phyloP scores from a whole-genome alignment of 2,329 filamentous ascomycete genomes.

The Fusarium citri region DNA sequence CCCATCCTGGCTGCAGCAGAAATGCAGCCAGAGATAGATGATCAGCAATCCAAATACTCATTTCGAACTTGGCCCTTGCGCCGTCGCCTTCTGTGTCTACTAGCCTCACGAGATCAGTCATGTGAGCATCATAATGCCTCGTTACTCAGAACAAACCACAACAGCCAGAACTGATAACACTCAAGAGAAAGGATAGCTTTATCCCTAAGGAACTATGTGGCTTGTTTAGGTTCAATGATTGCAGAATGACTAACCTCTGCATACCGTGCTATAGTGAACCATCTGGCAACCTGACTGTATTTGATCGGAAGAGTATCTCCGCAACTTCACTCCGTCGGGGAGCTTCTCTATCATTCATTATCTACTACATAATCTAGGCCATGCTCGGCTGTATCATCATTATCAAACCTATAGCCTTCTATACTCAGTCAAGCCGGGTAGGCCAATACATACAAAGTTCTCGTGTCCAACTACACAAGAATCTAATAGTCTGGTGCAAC shows the following conservation, averaged over 20 bases:
- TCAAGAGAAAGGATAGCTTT: not conserved
- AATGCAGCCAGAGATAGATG: slow-evolving; percentile 24
- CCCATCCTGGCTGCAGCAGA: slow-evolving; percentile 11
- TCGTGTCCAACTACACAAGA: not conserved
- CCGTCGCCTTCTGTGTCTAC: not conserved
- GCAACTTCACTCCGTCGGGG: not conserved
- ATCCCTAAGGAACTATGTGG: not conserved
- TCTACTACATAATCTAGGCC: not conserved
- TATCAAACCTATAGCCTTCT: not conserved
- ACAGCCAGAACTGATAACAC: not conserved
- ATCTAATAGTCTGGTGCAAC: not conserved
- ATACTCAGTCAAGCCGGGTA: not conserved
- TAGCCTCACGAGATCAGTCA: slow-evolving; percentile 11
- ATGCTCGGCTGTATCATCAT: not conserved
- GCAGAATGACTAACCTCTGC: not conserved
- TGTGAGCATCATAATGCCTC: not conserved
- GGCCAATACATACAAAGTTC: not conserved
- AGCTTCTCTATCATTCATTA: not conserved
- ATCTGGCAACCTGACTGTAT: not conserved
- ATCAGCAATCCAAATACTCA: slow-evolving; percentile 28
- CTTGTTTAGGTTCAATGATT: not conserved
- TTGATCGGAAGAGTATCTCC: not conserved
- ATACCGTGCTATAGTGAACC: not conserved
- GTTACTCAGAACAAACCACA: not conserved
- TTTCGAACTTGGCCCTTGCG: slow-evolving; percentile 5